Percentiles rank a stretch among this genome's conserved stretches.
phyloP scores from a whole-genome alignment of 768 basidiomycete genomes.

The Lentinula sp. region DNA sequence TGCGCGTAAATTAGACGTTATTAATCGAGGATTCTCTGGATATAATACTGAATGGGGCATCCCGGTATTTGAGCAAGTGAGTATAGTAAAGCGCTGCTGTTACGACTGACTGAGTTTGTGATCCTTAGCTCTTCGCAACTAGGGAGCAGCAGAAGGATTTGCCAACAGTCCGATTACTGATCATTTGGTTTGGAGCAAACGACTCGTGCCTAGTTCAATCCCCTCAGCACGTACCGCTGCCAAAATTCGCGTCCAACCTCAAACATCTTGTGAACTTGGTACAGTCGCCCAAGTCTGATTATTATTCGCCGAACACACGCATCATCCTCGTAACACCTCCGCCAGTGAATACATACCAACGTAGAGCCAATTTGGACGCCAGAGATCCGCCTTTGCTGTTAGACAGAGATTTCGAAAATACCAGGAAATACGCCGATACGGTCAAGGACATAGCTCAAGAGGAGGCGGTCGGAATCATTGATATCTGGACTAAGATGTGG shows the following conservation, averaged over 20 bases:
- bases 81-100: constrained; percentile 8
- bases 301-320: constrained; percentile 66
- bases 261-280: constrained; percentile 56
- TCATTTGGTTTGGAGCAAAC: constrained; percentile 90
- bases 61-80: constrained; percentile 71
- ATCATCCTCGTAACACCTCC: constrained; percentile 84
- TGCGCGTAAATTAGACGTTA: constrained; percentile 73
- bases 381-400: constrained; percentile 44
- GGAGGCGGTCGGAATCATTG: constrained; percentile 56
- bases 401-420: constrained; percentile 59
- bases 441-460: constrained; percentile 55
- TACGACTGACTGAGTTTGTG: not conserved
- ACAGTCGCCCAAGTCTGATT: constrained; percentile 51
- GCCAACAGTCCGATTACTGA: constrained; percentile 66
- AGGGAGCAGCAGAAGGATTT: constrained; percentile 36
- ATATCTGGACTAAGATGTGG: constrained; percentile 73
- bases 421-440: constrained; percentile 65
- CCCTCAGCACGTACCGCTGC: constrained; percentile 72
- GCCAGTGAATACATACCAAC: constrained; percentile 64
- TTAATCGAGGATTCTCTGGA: constrained; percentile 81
- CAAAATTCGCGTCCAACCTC: constrained; percentile 61
- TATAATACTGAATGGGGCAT: constrained; percentile 88
- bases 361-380: constrained; percentile 42
- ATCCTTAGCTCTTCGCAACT: constrained; percentile 47
- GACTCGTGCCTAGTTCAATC: constrained; percentile 66